Evolutionary conservation across 139 green algal genomes (phyloP).

Genomic region (Coelastrella sp.): DNA sequence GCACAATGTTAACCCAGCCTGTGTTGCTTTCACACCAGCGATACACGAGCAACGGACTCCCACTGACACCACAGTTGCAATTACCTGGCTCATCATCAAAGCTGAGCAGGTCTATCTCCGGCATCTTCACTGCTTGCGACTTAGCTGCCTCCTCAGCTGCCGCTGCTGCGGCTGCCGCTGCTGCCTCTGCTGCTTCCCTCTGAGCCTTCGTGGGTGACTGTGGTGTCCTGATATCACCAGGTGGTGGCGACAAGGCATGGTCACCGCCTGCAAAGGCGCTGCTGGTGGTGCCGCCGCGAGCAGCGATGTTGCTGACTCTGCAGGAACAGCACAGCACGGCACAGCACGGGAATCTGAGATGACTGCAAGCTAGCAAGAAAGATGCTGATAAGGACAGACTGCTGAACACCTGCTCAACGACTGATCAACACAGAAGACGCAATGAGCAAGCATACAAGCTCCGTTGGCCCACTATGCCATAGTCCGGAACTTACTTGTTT

Average conservation of each 20-base stretch:
- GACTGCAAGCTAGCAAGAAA: too few species aligned
- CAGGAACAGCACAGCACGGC: background rate
- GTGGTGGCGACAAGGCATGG: background rate
- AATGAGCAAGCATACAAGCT: background rate
- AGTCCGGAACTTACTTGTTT: background rate
- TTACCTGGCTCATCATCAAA: slow-evolving; percentile 48
- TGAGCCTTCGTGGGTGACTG: background rate
- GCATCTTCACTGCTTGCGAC: background rate
- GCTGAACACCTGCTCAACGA: too few species aligned
- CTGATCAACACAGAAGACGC: background rate
- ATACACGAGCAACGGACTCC: background rate
- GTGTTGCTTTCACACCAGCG: too few species aligned
- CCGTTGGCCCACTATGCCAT: background rate
- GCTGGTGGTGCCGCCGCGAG: slow-evolving; percentile 45
- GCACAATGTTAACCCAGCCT: too few species aligned
- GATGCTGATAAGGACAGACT: too few species aligned
- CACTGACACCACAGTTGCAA: background rate
- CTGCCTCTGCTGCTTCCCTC: background rate
- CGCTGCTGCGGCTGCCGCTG: slow-evolving; percentile 26
- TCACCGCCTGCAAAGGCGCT: slow-evolving; percentile 30
- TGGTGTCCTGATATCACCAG: slow-evolving; percentile 1
- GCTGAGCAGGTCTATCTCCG: slow-evolving; percentile 43
- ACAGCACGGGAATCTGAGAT: too few species aligned
- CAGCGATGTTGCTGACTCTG: slow-evolving; percentile 46
- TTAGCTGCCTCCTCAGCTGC: background rate